Conservation (phyloP, 257 asterid species). For the Salvia splendens region DNA sequence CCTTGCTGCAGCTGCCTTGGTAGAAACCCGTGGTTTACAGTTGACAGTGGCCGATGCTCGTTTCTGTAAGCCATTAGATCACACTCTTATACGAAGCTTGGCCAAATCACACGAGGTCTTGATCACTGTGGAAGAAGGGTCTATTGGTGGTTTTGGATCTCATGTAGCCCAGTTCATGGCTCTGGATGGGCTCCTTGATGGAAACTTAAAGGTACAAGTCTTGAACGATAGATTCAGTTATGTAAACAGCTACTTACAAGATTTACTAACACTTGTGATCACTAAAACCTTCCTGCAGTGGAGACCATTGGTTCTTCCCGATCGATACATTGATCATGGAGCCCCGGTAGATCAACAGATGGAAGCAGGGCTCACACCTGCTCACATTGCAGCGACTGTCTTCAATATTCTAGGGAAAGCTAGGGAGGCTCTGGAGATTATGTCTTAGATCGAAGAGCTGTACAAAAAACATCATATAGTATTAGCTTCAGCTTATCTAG, state of each 20-base stretch:
- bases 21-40: slow-evolving; percentile 57
- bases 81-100: slow-evolving; percentile 63
- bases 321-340: slow-evolving; percentile 91
- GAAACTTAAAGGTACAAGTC: slow-evolving; percentile 66
- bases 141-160: slow-evolving; percentile 97
- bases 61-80: slow-evolving; percentile 91
- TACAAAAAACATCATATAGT: slow-evolving; percentile 34
- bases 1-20: slow-evolving; percentile 74
- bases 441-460: slow-evolving; percentile 51
- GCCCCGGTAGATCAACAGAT: slow-evolving; percentile 69
- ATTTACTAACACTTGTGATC: not conserved
- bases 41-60: slow-evolving; percentile 93
- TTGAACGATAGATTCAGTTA: not conserved
- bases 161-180: slow-evolving; percentile 97
- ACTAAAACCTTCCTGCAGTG: slow-evolving; percentile 56
- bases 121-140: slow-evolving; percentile 94
- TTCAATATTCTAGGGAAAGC: slow-evolving; percentile 80
- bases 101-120: slow-evolving; percentile 83
- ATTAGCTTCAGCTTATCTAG: slow-evolving; percentile 27
- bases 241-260: slow-evolving; percentile 4
- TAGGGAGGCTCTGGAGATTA: slow-evolving; percentile 80
- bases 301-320: slow-evolving; percentile 98
- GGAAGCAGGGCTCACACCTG: slow-evolving; percentile 78
- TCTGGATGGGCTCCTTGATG: slow-evolving; percentile 91
- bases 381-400: slow-evolving; percentile 86